Base-by-base conservation (phyloP, 164 flowering plant species). In the Liriodendron chinense region DNA sequence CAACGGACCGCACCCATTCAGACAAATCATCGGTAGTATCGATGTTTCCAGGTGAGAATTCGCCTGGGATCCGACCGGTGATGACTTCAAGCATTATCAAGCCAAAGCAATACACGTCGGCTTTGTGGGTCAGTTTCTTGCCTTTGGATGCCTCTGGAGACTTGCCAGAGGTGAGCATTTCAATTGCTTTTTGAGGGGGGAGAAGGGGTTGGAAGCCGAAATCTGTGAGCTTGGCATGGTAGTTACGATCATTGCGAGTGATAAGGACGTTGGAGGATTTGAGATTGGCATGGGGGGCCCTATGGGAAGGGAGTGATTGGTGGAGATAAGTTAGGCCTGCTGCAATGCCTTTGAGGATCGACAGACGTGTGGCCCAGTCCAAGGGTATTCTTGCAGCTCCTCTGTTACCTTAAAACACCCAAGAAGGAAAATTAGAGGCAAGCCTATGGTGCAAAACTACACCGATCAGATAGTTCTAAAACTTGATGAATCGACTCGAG, bases 81-180 rank as follows among this genome's bases (percentile, higher is more conserved):
- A 91, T 82, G 72, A 89, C 62, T 80, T 91, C 95, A 6, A 91
- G 73, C 9, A 89, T 14, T 21, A 88, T 8, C 12, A 89, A 81
- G 9, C 93, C 95, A 21, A 91, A 89, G 71, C 93, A 88, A 69
- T 88, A 91, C 5, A 91, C 86, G 47, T 89, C 95, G 0, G 89
- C 72, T 77, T 84, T 88, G 75, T 78, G 73, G 61, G 88, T 86
- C 56, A 82, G 69, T 84, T 80, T 89, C 76, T 85, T 86, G 14
- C 81, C 82, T 14, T 78, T 71, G 0, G 64, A n/a, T 24, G 83
- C 82, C 72, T 89, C 93, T 0, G 95, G 95, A 1, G 85, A 67
- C 69, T 64, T 78, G 24, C 79, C 77, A 7, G 83, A 34, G 2
- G 91, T 83, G 1, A 91, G 84, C 66, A 47, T 81, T 69, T 74